Evolutionary conservation across 257 asterid genomes (phyloP), one percentile per base, ranked within the genome.

Genomic region (Nemophila menziesii): DNA sequence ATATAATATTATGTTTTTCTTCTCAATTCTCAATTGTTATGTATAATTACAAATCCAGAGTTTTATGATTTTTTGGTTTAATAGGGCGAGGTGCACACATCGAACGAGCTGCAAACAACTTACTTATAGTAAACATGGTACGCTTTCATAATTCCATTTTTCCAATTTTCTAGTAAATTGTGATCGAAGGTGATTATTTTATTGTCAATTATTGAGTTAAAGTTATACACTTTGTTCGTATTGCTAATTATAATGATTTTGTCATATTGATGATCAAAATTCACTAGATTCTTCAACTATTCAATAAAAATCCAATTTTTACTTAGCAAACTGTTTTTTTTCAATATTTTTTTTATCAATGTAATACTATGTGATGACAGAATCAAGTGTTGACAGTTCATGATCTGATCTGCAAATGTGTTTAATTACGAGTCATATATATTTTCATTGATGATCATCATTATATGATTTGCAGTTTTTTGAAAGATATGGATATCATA

Each of bases 401-500:
- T 26, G 33, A 10, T 26, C 33, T 26, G 10, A 26, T 26, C 33
- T 4, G 33, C 33, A 26, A 26, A 26, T 26, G 33, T 10, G 36
- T 29, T 5, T 13, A 10, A 29, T 4, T 29, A 13, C 36, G 6
- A 29, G 4, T 29, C 36, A 9, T 24, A 9, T 24, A n/a, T 29
- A 29, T 29, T 29, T 29, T 29, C 36, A 29, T 29, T 29, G 36
- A 29, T 29, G 36, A 29, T 29, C 9, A 1, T 10, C 12, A 1
- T 29, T 29, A 3, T 13, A 10, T 39, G 3, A 16, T 13, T 69
- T 74, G 67, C 93, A 90, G 99, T 85, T 59, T 77, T 85, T 81
- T 40, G 86, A 85, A n/a, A 92, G 96, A 19, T 90, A 74, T 71
- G 94, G 92, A 48, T 90, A 85, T 59, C 96, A 79, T 54, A 94